Percentiles rank a stretch among this genome's conserved stretches.
Conservation (phyloP, 2,329 filamentous ascomycete genomes). For the Colletotrichum sp. region DNA sequence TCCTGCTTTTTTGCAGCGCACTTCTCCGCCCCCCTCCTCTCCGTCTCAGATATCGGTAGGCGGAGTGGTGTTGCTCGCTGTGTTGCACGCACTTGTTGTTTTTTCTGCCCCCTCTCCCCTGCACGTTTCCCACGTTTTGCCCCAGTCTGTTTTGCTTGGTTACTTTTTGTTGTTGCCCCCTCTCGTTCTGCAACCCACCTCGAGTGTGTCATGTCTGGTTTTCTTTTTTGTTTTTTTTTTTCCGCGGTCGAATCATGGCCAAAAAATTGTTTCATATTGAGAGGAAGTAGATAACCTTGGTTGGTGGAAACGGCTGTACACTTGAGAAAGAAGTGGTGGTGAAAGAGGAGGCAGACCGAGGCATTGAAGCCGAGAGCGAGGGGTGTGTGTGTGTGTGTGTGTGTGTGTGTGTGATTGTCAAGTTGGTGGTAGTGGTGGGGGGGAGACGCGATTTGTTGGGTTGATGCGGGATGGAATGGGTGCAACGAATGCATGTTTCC, state of each 20-base stretch:
- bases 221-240: not conserved
- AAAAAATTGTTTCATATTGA: not conserved
- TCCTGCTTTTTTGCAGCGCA: not conserved
- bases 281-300: not conserved
- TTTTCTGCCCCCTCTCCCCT: not conserved
- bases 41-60: not conserved
- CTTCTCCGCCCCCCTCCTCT: not conserved
- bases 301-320: not conserved
- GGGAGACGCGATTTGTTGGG: not conserved
- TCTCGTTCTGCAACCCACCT: not conserved
- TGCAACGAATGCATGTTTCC: not conserved
- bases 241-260: not conserved
- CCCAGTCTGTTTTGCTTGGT: not conserved
- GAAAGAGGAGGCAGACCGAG: not conserved
- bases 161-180: not conserved
- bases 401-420: not conserved
- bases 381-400: not conserved
- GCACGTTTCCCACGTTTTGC: not conserved
- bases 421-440: not conserved
- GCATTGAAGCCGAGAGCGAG: not conserved
- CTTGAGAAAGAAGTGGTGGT: not conserved
- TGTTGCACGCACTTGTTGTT: not conserved
- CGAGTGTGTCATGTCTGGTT: not conserved
- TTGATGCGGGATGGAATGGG: not conserved
- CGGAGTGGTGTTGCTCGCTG: not conserved